Evolutionary conservation across 148 eudicot genomes (phyloP), one percentile per base, ranked within the genome.

Genomic region (Dianthus caryophyllus): DNA sequence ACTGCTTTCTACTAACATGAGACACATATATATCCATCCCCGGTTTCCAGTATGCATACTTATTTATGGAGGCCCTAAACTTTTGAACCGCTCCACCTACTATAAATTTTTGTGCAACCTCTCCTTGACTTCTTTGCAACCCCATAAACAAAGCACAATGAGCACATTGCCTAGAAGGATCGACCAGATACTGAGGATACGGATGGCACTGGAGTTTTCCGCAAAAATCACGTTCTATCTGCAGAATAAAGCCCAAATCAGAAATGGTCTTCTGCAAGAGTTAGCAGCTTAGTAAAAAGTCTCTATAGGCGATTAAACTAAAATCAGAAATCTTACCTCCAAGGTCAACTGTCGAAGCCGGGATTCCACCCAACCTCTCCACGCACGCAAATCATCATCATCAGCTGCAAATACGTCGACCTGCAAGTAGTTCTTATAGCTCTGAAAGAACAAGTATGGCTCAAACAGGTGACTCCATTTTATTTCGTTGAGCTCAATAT

Each of bases 301-400:
- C 61, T 2, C 48, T 1, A 14, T 27, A 61, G 16, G 0, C 17
- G 15, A 26, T 9, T 5, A 18, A 4, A 39, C 10, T n/a, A 29
- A n/a, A 64, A 47, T 27, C 12, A 48, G 12, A 2, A 61, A 41
- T 20, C 69, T 73, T 87, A 92, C 96, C 96, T 82, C 85, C 79
- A 87, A 72, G n/a, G 94, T 87, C 71, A 92, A 65, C 79, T 87
- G 94, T 73, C 97, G 80, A 31, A 92, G 76, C 24, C 97, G 87
- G 33, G 97, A 92, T 73, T 92, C 97, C 60, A 92, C 91, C 97
- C 93, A 89, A 18, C 97, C 96, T 83, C 77, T 87, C 97, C 97
- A 92, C 68, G 88, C 81, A 73, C 81, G 96, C 71, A 89, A 69
- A 68, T 92, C 96, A 79, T 81, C 87, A 38, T 63, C 64, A 65